Evolutionary conservation across 164 flowering plant species (phyloP).

Genomic region (Vitis vinifera): DNA sequence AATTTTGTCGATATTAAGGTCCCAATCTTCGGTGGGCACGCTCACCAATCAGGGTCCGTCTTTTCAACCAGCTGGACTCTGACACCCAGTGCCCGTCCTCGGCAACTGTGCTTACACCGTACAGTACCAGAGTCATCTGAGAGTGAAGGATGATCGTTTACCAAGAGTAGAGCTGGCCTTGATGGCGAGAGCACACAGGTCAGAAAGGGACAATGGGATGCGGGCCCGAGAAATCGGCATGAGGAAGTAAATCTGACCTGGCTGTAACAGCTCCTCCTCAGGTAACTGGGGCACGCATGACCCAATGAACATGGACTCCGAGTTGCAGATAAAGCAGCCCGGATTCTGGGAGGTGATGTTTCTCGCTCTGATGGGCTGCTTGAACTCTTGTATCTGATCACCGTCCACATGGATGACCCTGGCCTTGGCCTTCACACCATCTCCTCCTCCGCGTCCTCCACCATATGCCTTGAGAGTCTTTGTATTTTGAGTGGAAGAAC

Average conservation of each 20-base stretch:
- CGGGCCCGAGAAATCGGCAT: conserved; percentile 20
- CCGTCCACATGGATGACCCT: conserved; percentile 23
- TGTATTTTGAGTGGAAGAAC: neutral
- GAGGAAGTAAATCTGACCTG: conserved; percentile 32
- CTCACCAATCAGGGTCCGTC: no score
- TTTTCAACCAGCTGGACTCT: no score
- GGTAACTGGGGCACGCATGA: conserved; percentile 16
- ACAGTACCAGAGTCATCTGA: no score
- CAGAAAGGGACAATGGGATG: conserved; percentile 13
- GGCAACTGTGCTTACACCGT: no score
- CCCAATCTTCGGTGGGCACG: no score
- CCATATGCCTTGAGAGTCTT: neutral
- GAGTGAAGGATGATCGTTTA: no score
- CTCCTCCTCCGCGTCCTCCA: neutral
- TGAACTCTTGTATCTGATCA: conserved; percentile 19
- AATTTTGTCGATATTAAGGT: no score
- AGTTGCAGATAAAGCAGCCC: conserved; percentile 25
- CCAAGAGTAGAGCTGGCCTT: conserved; percentile 28
- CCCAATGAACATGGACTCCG: conserved; percentile 25
- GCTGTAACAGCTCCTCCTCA: conserved; percentile 25
- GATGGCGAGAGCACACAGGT: conserved; percentile 30
- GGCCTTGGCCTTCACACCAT: neutral
- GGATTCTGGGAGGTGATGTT: conserved; percentile 16
- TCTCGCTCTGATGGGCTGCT: conserved; percentile 14
- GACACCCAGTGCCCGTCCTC: no score